Evolutionary conservation across 2,329 filamentous ascomycete genomes (phyloP).

Genomic region (Thelonectria rubi): DNA sequence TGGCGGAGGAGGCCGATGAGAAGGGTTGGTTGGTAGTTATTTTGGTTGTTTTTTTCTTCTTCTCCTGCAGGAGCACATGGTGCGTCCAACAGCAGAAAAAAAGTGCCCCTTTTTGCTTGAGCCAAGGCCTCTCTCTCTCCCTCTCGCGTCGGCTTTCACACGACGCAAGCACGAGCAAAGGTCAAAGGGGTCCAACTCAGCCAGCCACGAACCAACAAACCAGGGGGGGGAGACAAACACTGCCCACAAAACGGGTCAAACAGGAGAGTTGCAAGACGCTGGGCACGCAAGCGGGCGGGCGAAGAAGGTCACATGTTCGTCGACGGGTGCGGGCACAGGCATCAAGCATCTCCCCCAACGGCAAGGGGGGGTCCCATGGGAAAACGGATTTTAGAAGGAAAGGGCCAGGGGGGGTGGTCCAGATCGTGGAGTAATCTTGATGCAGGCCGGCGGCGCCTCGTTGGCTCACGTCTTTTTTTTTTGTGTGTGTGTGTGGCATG

Average conservation of each 20-base stretch:
- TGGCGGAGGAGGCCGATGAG: no score
- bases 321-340: constrained; percentile 39
- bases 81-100: no score
- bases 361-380: constrained; percentile 10
- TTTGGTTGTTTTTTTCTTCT: no score
- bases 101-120: no score
- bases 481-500: constrained; percentile 16
- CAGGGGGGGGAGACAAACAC: background rate
- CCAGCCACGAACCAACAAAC: background rate
- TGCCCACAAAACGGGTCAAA: constrained; percentile 26
- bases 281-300: constrained; percentile 17
- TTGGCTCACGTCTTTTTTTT: no score
- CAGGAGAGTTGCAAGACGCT: constrained; percentile 5
- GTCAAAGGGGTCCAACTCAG: background rate
- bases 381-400: background rate
- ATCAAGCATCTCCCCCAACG: constrained; percentile 13
- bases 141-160: no score
- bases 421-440: constrained; percentile 41
- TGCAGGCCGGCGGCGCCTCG: constrained; percentile 14
- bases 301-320: constrained; percentile 37
- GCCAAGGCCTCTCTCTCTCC: no score
- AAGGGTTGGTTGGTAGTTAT: no score
- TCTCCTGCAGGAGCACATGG: no score
- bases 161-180: background rate
- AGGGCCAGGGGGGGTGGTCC: constrained; percentile 24